Evolutionary conservation across 257 asterid species (phyloP), one percentile per base, ranked within the genome.

Genomic region (Petunia secreta): DNA sequence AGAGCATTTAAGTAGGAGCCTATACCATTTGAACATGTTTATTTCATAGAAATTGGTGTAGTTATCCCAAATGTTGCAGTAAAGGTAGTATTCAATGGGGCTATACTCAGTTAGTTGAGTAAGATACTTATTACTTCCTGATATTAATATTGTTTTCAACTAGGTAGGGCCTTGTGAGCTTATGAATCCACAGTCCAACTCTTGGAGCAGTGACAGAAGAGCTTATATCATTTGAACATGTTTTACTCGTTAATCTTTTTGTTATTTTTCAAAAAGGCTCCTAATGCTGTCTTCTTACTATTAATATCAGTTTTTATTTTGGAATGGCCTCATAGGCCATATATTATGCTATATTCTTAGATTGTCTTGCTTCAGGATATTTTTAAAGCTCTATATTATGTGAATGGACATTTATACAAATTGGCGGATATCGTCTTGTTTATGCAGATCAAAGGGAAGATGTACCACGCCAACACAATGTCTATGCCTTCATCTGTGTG

Each of bases 401-500:
- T 64, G 46, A 15, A 8, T 46, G 16, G 41, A 36, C 6, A 44
- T 63, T 60, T 71, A 0, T 8, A 63, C 13, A 50, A 53, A 64
- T 53, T 3, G 4, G 73, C 39, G 38, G 16, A 39, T 79, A 44
- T 55, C 57, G 37, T 39, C 25, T 62, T 82, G 53, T 83, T 48
- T 69, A 59, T 88, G 92, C 98, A 93, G 99, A 81, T 83, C 77
- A 87, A 55, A 78, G 83, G 85, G 76, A 84, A 53, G 67, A 55
- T 79, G 53, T 57, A 63, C 80, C 48, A 57, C 79, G 63, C 87
- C 75, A 48, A 81, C 67, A 74, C 83, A 62, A 78, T 84, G 79
- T 88, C 86, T 77, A 90, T 95, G 98, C 90, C 92, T 80, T 93
- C 98, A 63, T 92, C 99, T 66, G 86, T 95, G 52, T 92, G 93